phyloP scores from a whole-genome alignment of 2,329 filamentous ascomycete species.

The Exserohilum turcica region DNA sequence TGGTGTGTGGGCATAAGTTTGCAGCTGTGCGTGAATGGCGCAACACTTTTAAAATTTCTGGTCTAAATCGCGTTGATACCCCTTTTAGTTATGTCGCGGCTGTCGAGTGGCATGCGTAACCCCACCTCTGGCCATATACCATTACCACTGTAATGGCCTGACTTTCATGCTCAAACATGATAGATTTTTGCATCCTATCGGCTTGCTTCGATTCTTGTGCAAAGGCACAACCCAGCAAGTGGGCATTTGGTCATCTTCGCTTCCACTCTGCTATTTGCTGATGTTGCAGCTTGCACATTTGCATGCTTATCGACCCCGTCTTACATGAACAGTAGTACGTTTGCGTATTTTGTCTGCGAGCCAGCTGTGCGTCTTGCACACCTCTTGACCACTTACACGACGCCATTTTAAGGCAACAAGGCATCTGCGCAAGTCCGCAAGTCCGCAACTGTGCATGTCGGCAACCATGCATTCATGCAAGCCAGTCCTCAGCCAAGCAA shows the following conservation, averaged over 20 bases:
- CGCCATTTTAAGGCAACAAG: not conserved
- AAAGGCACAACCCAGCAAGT: too few relatives aligned
- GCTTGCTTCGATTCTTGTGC: not conserved
- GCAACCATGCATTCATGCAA: constrained; percentile 13
- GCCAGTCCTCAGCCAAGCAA: constrained; percentile 8
- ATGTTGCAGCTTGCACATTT: not conserved
- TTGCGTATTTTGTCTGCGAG: not conserved
- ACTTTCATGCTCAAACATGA: too few relatives aligned
- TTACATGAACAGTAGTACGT: not conserved
- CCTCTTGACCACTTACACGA: not conserved
- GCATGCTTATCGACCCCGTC: not conserved
- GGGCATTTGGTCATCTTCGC: not conserved
- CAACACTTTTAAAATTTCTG: not conserved
- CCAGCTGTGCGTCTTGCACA: not conserved
- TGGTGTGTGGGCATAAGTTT: constrained; percentile 46
- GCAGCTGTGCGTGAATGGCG: not conserved
- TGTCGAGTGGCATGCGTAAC: too few relatives aligned
- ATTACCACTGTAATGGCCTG: too few relatives aligned
- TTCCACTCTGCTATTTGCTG: not conserved
- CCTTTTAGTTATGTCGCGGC: constrained; percentile 2
- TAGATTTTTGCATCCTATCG: too few relatives aligned
- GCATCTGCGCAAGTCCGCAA: constrained; percentile 14
- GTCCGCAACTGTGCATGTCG: not conserved
- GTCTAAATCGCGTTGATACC: constrained; percentile 15
- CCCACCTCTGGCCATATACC: too few relatives aligned